Percentiles rank a stretch among this genome's conserved stretches.
These are phyloP conservation scores for Spiraea crenata DNA, from an alignment of 331 rosid species.

Conservation along the genomic window DNA sequence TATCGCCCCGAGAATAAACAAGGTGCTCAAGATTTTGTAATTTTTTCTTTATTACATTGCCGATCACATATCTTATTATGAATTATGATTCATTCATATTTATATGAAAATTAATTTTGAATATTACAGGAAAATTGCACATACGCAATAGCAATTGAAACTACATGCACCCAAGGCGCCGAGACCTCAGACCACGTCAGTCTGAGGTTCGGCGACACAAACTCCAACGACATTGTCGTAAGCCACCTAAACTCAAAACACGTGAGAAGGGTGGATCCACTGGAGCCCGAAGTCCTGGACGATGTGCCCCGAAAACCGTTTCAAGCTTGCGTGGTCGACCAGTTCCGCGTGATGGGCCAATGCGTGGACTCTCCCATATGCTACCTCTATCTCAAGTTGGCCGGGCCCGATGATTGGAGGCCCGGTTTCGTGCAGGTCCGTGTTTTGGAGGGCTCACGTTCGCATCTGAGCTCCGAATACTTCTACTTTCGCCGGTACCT, in stretches of 20 bases:
- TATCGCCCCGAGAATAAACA: slow-evolving; percentile 26
- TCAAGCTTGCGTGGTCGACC: slow-evolving; percentile 75
- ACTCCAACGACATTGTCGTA: slow-evolving; percentile 58
- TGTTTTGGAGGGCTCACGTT: slow-evolving; percentile 31
- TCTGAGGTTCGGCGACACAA: slow-evolving; percentile 76
- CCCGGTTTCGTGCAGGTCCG: slow-evolving; percentile 65
- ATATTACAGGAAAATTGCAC: slow-evolving; percentile 52
- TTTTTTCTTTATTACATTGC: neutral
- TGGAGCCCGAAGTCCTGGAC: slow-evolving; percentile 55
- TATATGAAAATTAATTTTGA: neutral
- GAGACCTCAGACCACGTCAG: slow-evolving; percentile 65
- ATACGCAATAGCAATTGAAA: slow-evolving; percentile 57
- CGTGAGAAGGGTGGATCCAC: slow-evolving; percentile 48
- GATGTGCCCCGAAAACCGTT: slow-evolving; percentile 73
- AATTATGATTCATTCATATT: too few relatives aligned
- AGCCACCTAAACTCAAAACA: slow-evolving; percentile 58
- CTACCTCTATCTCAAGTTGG: slow-evolving; percentile 60
- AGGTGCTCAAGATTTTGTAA: slow-evolving; percentile 31
- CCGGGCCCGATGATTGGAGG: slow-evolving; percentile 72
- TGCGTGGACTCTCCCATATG: slow-evolving; percentile 66
- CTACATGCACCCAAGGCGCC: slow-evolving; percentile 81
- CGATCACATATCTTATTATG: neutral
- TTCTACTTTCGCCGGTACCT: slow-evolving; percentile 57
- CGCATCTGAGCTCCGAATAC: slow-evolving; percentile 51
- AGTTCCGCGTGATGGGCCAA: slow-evolving; percentile 52